Evolutionary conservation across 2,329 filamentous ascomycete species (phyloP), one percentile per base, ranked within the genome.

Genomic region (Penicillium polonicum): DNA sequence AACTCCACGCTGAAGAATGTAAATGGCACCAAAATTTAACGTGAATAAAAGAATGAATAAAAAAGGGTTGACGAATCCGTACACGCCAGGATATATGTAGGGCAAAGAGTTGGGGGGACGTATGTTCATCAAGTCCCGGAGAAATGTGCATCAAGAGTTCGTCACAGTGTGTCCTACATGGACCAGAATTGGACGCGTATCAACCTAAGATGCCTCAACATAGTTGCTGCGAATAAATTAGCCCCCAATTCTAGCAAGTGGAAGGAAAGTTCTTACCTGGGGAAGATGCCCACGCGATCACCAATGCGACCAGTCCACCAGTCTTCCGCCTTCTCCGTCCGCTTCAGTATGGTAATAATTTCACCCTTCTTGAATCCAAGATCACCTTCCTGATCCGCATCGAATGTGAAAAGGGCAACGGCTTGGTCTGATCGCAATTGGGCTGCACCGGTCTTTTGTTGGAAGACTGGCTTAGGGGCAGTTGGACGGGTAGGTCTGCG

Each of bases 271-370:
- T 69, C 79, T 63, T 78, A 85, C 83, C 90, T 94, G 0, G 94
- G 94, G 77, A 99, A 99, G 64, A 97, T 96, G 38, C 94, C 94
- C 55, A 92, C 90, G 66, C 87, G 84, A 64, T 86, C 84, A 31
- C 92, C 92, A 69, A 97, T 87, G 76, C 89, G 88, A 27, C 94
- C 94, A 19, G 93, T 97, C 94, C 93, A 97, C 93, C 93, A 97
- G 74, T 97, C 93, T 57, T 92, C 92, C 58, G 91, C 89, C 67
- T 89, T 97, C 5, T 97, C 91, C 5, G 93, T 97, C 76, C 90
- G 89, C 80, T 99, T 97, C 57, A 96, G 74, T 57, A 99, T 92
- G 1, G 92, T 97, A 64, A 99, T 97, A 56, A 97, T 76, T 31
- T 99, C 94, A 21, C 94, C 94, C 82, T 99, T 99, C 80, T 96